phyloP scores from a whole-genome alignment of 1,139 yeast genomes.

The Taphrina communis region DNA sequence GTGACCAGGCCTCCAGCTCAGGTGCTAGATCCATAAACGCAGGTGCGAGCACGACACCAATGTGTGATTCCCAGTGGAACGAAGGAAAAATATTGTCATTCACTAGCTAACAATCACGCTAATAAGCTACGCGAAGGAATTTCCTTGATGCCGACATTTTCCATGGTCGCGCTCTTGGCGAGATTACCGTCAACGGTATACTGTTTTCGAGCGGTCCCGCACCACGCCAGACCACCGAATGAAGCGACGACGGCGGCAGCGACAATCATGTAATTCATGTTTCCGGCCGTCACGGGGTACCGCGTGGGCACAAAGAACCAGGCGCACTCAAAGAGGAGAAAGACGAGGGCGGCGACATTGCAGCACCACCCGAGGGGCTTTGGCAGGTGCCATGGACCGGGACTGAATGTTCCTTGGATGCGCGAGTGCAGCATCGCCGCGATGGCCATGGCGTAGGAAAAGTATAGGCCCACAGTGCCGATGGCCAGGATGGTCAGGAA shows the following conservation, averaged over 20 bases:
- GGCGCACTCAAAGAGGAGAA: conserved; percentile 67
- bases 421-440: conserved; percentile 66
- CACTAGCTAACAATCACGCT: background rate
- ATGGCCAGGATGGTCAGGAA: conserved; percentile 86
- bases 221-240: conserved; percentile 48
- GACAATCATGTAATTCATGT: conserved; percentile 77
- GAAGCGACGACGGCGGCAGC: conserved; percentile 51
- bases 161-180: background rate
- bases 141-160: conserved; percentile 8
- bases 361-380: conserved; percentile 63
- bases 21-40: too few species aligned
- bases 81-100: background rate
- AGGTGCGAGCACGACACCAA: too few species aligned
- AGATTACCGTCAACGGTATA: conserved; percentile 25
- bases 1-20: too few species aligned
- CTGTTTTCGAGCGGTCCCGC: conserved; percentile 37
- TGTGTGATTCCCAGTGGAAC: background rate
- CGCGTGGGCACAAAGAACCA: conserved; percentile 77
- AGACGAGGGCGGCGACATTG: conserved; percentile 64
- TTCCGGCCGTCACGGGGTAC: conserved; percentile 63
- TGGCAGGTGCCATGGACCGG: conserved; percentile 70
- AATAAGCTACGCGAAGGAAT: conserved; percentile 1
- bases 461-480: conserved; percentile 76
- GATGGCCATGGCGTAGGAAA: conserved; percentile 80
- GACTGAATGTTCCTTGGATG: conserved; percentile 63